Conservation (phyloP, 2,329 filamentous ascomycete genomes). For the Polychaeton citri region DNA sequence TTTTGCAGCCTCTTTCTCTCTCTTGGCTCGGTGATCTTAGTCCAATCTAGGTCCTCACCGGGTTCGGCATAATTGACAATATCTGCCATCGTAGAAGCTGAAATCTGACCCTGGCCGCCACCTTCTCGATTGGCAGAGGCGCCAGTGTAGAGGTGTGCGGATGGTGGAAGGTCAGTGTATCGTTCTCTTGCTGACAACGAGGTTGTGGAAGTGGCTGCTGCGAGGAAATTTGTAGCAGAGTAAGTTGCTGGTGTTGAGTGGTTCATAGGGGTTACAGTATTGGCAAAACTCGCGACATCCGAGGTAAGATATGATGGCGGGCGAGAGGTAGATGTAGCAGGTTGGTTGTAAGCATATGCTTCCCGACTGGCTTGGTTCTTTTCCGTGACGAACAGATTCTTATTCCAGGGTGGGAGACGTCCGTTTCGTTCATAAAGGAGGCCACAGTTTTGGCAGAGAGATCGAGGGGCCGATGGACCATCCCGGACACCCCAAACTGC, state of each 20-base stretch:
- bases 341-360: conserved; percentile 1
- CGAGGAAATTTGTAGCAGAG: conserved; percentile 2
- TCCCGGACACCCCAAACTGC: conserved; percentile 92
- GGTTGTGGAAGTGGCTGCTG: conserved; percentile 4
- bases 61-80: conserved; percentile 25
- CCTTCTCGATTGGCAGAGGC: conserved; percentile 9
- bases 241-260: conserved; percentile 5
- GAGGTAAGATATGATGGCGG: conserved; percentile 15
- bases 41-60: conserved; percentile 27
- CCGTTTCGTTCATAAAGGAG: conserved; percentile 79
- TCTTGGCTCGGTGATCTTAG: conserved; percentile 23
- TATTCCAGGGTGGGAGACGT: conserved; percentile 64
- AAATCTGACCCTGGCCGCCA: conserved; percentile 21
- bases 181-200: conserved; percentile 10
- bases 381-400: conserved; percentile 48
- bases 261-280: not conserved
- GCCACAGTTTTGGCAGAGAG: conserved; percentile 87
- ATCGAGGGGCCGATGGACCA: conserved; percentile 70
- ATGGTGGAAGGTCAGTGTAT: conserved; percentile 5
- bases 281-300: conserved; percentile 16
- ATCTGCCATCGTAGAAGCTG: conserved; percentile 19
- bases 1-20: conserved; percentile 25
- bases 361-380: conserved; percentile 22
- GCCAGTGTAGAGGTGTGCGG: conserved; percentile 21
- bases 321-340: conserved; percentile 7